These are phyloP conservation scores for Neonectria magnoliae DNA, from an alignment of 2,329 filamentous ascomycete genomes.

Conservation along the genomic window DNA sequence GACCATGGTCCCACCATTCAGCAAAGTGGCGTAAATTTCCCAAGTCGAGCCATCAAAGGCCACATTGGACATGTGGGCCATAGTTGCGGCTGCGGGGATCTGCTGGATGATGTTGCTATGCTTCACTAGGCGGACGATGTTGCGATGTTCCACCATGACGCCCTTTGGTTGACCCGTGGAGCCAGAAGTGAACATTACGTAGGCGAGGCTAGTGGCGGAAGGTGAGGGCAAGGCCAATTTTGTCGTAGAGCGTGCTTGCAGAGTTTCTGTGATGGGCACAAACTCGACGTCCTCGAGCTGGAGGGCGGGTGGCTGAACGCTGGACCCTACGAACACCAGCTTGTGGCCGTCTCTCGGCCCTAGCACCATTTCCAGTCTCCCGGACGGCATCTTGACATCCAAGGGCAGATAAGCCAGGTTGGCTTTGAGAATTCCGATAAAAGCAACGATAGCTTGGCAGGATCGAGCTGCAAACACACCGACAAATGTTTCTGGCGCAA, in stretches of 20 bases:
- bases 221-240: not conserved
- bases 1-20: not conserved
- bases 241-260: not conserved
- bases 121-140: not conserved
- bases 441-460: conserved; percentile 20
- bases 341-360: not conserved
- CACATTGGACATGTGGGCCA: not conserved
- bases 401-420: conserved; percentile 32
- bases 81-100: not conserved
- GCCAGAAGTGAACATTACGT: conserved; percentile 2
- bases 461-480: conserved; percentile 22
- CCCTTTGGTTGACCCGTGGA: not conserved
- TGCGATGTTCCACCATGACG: not conserved
- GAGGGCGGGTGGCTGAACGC: not conserved
- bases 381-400: conserved; percentile 26
- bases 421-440: conserved; percentile 33
- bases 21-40: not conserved
- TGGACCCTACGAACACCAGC: conserved; percentile 16
- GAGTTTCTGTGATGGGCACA: not conserved
- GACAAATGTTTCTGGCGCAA: conserved; percentile 15
- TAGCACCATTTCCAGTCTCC: conserved; percentile 21
- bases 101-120: not conserved
- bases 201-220: not conserved
- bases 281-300: not conserved
- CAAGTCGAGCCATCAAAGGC: not conserved